Evolutionary conservation across 352 stramenopile genomes (phyloP), one percentile per base, ranked within the genome.

Genomic region (Pythium pyrilobum): DNA sequence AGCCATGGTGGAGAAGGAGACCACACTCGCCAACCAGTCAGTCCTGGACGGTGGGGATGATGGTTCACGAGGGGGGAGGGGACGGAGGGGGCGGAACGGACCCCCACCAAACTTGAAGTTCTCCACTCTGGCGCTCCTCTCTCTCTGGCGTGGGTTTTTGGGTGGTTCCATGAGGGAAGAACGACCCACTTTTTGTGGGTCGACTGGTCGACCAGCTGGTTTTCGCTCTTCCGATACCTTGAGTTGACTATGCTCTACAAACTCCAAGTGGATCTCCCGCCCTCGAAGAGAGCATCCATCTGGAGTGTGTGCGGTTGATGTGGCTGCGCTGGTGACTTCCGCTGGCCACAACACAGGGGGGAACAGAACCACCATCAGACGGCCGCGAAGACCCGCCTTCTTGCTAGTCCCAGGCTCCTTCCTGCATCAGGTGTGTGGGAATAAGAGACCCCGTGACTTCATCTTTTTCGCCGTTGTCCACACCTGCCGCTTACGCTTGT

Each of bases 391-490:
- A 52, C 50, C 52, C 41, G 33, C 39, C 48, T n/a, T n/a, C n/a
- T n/a, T n/a, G n/a, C n/a, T n/a, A n/a, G n/a, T n/a, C n/a, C n/a
- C n/a, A n/a, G n/a, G n/a, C n/a, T n/a, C n/a, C n/a, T n/a, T n/a
- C n/a, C n/a, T n/a, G n/a, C n/a, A n/a, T n/a, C n/a, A n/a, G n/a
- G n/a, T n/a, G n/a, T n/a, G n/a, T n/a, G n/a, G n/a, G n/a, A n/a
- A n/a, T n/a, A n/a, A n/a, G n/a, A n/a, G n/a, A n/a, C n/a, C n/a
- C n/a, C 9, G 42, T 32, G 56, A 64, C 56, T 64, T 64, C 56
- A 50, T 55, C 42, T 64, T 64, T 64, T 64, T 64, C 56, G 56
- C 42, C 49, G 56, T 64, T 64, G 56, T 64, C 56, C 56, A 58
- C 56, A 57, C 56, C 41, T 47, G 36, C 24, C 18, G 27, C 38